Percentiles rank a stretch among this genome's conserved stretches.
phyloP scores from a whole-genome alignment of 768 basidiomycete genomes.

The Lyophyllum semitale region DNA sequence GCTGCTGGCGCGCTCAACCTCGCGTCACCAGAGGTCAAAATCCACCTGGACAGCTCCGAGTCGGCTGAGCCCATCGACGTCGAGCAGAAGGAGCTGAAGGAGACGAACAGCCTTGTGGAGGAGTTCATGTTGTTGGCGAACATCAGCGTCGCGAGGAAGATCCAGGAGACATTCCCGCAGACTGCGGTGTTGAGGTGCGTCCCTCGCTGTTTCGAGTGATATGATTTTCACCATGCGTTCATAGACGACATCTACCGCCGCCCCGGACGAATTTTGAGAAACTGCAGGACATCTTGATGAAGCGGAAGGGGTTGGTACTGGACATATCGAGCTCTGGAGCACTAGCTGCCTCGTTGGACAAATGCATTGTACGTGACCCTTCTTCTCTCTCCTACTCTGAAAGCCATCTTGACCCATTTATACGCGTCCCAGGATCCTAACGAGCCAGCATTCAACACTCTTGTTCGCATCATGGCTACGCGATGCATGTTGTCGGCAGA shows the following conservation, averaged over 20 bases:
- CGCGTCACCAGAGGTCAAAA: constrained; percentile 98
- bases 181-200: constrained; percentile 86
- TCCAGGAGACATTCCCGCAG: constrained; percentile 93
- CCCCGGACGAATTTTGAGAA: constrained; percentile 95
- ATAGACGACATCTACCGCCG: constrained; percentile 87
- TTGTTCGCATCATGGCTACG: constrained; percentile 99
- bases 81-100: constrained; percentile 88
- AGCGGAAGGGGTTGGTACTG: constrained; percentile 78
- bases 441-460: constrained; percentile 92
- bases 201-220: not conserved
- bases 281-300: constrained; percentile 86
- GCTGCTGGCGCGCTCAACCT: constrained; percentile 96
- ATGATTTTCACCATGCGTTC: not conserved
- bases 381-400: not conserved
- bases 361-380: constrained; percentile 66
- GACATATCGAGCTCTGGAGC: constrained; percentile 93
- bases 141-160: constrained; percentile 88
- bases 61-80: constrained; percentile 96
- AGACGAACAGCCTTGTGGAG: constrained; percentile 96
- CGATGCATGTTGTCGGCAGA: constrained; percentile 98
- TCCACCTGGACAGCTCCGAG: constrained; percentile 90
- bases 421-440: constrained; percentile 59
- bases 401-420: not conserved
- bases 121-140: constrained; percentile 99
- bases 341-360: constrained; percentile 84